A percentile compares a stretch with the other conserved stretches of the same genome.
phyloP scores from a whole-genome alignment of 441 rosid species.

The Gossypium lobatum region DNA sequence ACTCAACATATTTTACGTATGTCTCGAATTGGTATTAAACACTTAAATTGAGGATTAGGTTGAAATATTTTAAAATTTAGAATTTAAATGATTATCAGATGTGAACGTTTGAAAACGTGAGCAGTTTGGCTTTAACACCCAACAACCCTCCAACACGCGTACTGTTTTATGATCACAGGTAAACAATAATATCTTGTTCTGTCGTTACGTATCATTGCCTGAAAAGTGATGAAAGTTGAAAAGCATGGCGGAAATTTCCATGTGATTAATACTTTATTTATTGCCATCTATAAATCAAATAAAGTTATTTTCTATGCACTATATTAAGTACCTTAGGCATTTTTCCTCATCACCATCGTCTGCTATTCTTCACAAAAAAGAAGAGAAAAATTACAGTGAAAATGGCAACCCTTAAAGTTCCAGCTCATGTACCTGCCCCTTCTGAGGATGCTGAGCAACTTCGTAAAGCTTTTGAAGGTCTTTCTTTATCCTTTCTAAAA shows the following conservation, averaged over 20 bases:
- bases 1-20: too few relatives aligned
- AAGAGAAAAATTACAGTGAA: constrained; percentile 3
- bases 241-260: background rate
- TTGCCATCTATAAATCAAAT: background rate
- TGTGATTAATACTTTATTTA: background rate
- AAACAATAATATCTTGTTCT: background rate
- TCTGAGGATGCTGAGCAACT: constrained; percentile 88
- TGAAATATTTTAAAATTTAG: too few relatives aligned
- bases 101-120: background rate
- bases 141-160: background rate
- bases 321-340: background rate
- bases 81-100: too few relatives aligned
- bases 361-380: constrained; percentile 6
- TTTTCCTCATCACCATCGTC: constrained; percentile 10
- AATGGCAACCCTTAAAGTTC: constrained; percentile 65
- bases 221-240: background rate
- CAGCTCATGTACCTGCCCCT: constrained; percentile 59
- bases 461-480: constrained; percentile 79
- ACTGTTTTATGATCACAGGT: too few relatives aligned
- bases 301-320: background rate
- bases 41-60: too few relatives aligned
- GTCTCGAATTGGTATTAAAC: too few relatives aligned
- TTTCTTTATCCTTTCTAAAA: background rate
- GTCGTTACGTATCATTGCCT: background rate
- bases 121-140: background rate